Evolutionary conservation across 768 basidiomycete species (phyloP), one percentile per base, ranked within the genome.

Genomic region (Russula olivacea): DNA sequence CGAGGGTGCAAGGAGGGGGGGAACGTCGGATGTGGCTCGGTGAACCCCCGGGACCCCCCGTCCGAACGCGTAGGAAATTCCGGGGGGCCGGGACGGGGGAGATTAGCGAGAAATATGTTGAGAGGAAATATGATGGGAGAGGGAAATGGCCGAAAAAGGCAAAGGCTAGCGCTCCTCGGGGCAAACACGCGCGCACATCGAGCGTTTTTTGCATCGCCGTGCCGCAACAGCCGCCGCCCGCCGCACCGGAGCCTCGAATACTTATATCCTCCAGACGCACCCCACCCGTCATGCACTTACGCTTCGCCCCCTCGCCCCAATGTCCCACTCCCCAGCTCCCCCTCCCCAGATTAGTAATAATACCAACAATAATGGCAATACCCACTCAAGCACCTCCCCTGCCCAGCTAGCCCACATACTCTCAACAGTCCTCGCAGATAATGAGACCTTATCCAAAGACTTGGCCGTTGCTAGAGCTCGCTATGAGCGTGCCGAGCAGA

Each of bases 371-470:
- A 58, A 53, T 11, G 47, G 21, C 47, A 55, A 55, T 34, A 23
- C 56, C 15, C 47, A 64, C 11, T 15, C 62, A 23, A 59, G 55
- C 55, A 51, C 28, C 7, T 62, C 64, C 61, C 61, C 65, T 45
- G 58, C 67, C 25, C 67, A 68, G 61, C 67, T 68, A 28, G 65
- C 65, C 15, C 61, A 40, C 58, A 63, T 66, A 36, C 65, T 68
- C 58, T 68, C 67, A 25, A 58, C 61, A 30, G 67, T 68, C 59
- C 65, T 66, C 55, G 67, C 59, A 12, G 67, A 68, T 54, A 68
- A 68, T 51, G 67, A 66, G 34, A n/a, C 57, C 50, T 61, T 68
- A 19, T 47, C 53, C 47, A 59, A 62, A 52, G 67, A 66, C 59
- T 61, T 68, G 36, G 38, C 61, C 38, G 32, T 41, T 21, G 61